A percentile compares a stretch with the other conserved stretches of the same genome.
Conservation (phyloP, 164 flowering plant species). For the Cinnamomum micranthum region DNA sequence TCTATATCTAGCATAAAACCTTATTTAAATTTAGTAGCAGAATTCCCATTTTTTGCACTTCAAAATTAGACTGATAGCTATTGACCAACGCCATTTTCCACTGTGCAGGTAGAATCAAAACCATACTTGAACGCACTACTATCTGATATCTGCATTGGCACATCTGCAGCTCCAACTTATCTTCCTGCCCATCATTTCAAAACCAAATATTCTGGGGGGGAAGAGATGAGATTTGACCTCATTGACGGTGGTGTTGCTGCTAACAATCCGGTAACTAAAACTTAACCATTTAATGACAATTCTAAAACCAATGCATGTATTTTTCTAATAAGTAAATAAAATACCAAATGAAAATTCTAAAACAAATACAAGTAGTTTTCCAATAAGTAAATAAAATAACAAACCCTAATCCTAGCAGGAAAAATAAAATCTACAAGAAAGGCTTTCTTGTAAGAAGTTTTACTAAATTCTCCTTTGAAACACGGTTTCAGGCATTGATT, state of each 20-base stretch:
- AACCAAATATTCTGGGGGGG: slow-evolving; percentile 11
- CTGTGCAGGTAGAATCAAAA: slow-evolving; percentile 20
- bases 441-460: too few relatives aligned
- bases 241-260: slow-evolving; percentile 35
- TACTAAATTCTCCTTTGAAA: background rate
- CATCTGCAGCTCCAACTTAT: slow-evolving; percentile 39
- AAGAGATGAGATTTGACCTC: slow-evolving; percentile 24
- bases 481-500: slow-evolving; percentile 16
- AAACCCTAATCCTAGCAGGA: too few relatives aligned
- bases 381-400: too few relatives aligned
- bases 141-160: slow-evolving; percentile 34
- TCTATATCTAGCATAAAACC: background rate
- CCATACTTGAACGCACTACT: slow-evolving; percentile 26
- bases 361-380: background rate
- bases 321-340: too few relatives aligned
- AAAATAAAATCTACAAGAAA: too few relatives aligned
- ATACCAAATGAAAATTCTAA: too few relatives aligned
- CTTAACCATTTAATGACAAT: background rate
- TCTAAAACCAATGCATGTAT: background rate
- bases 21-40: background rate
- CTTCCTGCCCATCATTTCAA: slow-evolving; percentile 32
- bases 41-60: too few relatives aligned
- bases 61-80: too few relatives aligned
- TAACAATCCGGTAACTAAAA: slow-evolving; percentile 27
- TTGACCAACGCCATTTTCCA: background rate